Percentiles rank a stretch among this genome's conserved stretches.
These are phyloP conservation scores for Microbotryomycetes sp. DNA, from an alignment of 1,284 basidiomycete genomes.

Conservation along the genomic window DNA sequence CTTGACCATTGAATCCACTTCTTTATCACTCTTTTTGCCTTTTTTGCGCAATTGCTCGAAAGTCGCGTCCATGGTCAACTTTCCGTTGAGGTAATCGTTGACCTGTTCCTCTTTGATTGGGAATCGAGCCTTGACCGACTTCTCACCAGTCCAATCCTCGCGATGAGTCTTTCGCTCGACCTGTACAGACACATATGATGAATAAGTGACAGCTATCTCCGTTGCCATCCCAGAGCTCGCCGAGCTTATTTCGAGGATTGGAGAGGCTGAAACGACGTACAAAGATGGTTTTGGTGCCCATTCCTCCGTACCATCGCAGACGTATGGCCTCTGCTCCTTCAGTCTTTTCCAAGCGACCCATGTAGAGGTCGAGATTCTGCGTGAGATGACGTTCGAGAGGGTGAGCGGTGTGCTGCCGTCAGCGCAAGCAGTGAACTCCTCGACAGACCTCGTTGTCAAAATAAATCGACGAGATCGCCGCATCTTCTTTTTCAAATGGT, in stretches of 20 bases:
- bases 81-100: slow-evolving; percentile 82
- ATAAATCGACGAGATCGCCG: slow-evolving; percentile 56
- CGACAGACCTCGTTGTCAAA: slow-evolving; percentile 46
- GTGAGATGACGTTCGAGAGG: not conserved
- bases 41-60: slow-evolving; percentile 82
- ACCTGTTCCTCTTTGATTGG: slow-evolving; percentile 92
- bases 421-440: not conserved
- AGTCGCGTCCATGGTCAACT: slow-evolving; percentile 89
- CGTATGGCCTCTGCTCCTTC: slow-evolving; percentile 97
- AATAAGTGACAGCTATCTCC: no score
- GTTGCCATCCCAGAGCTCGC: not conserved
- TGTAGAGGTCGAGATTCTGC: slow-evolving; percentile 94
- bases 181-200: not conserved
- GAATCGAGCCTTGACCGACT: slow-evolving; percentile 97
- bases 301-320: slow-evolving; percentile 96
- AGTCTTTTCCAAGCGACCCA: slow-evolving; percentile 94
- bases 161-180: slow-evolving; percentile 96
- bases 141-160: slow-evolving; percentile 99
- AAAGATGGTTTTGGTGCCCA: slow-evolving; percentile 69
- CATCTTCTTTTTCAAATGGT: slow-evolving; percentile 82
- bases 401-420: not conserved
- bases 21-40: slow-evolving; percentile 90
- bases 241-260: not conserved
- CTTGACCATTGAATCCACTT: slow-evolving; percentile 92
- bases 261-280: slow-evolving; percentile 40